These are phyloP conservation scores for Ricinus communis DNA, from an alignment of 345 rosid species.

Conservation along the genomic window DNA sequence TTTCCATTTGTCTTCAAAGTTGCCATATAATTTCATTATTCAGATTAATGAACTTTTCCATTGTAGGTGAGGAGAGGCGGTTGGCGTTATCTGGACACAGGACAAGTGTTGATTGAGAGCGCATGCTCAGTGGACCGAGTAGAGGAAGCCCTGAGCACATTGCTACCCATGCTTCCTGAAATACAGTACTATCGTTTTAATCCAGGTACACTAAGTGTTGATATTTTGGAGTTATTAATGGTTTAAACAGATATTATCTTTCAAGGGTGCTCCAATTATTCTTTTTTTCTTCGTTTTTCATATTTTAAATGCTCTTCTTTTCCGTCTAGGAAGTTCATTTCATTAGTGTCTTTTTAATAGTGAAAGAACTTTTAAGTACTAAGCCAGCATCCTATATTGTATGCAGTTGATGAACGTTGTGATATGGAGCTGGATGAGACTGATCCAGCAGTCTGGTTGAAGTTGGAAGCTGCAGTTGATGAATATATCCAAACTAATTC, in stretches of 20 bases:
- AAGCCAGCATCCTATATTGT: constrained; percentile 17
- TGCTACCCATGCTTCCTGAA: constrained; percentile 94
- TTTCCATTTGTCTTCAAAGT: neutral
- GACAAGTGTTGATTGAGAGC: constrained; percentile 97
- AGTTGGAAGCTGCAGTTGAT: constrained; percentile 79
- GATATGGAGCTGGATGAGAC: constrained; percentile 99
- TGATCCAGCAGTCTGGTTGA: constrained; percentile 92
- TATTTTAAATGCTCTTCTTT: constrained; percentile 1
- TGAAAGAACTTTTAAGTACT: constrained; percentile 17
- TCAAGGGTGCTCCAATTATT: neutral
- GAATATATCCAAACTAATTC: constrained; percentile 78
- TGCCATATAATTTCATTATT: constrained; percentile 7
- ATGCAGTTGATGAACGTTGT: constrained; percentile 89
- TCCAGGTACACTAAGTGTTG: constrained; percentile 49
- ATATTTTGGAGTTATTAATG: constrained; percentile 9
- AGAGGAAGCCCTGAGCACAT: constrained; percentile 92
- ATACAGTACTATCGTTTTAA: constrained; percentile 89
- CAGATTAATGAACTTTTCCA: constrained; percentile 7
- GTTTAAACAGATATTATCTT: constrained; percentile 3
- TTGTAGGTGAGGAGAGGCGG: constrained; percentile 87
- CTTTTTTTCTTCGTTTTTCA: neutral
- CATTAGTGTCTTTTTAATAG: neutral
- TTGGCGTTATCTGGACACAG: constrained; percentile 98
- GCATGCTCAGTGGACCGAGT: constrained; percentile 98
- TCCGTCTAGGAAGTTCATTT: neutral